phyloP scores from a whole-genome alignment of 192 early-diverging fungal species.

The Coemansia sp. region DNA sequence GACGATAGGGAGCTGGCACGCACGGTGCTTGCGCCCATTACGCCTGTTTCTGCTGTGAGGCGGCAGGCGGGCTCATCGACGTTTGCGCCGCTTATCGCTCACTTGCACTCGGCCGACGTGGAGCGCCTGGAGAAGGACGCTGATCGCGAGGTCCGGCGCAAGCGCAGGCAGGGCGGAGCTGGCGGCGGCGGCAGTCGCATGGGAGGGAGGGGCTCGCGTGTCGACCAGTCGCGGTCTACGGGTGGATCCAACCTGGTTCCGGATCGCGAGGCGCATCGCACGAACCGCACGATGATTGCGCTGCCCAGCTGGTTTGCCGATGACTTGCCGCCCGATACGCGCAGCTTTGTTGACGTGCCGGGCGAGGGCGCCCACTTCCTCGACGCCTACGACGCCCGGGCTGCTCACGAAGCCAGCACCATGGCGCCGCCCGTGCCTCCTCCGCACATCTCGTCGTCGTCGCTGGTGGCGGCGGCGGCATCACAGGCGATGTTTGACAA shows the following conservation, averaged over 20 bases:
- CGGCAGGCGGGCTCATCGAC: constrained; percentile 56
- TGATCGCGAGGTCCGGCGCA: constrained; percentile 79
- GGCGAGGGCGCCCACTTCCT: constrained; percentile 51
- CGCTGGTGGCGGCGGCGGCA: background rate
- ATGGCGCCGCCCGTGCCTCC: constrained; percentile 4
- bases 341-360: constrained; percentile 42
- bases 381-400: constrained; percentile 41
- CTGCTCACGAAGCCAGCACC: constrained; percentile 24
- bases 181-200: background rate
- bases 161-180: constrained; percentile 67
- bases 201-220: background rate
- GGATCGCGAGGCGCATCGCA: constrained; percentile 41
- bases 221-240: background rate
- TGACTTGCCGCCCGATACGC: constrained; percentile 44
- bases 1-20: constrained; percentile 76
- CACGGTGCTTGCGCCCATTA: constrained; percentile 67
- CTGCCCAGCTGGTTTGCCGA: constrained; percentile 48
- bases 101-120: constrained; percentile 67
- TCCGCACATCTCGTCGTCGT: background rate
- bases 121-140: constrained; percentile 83
- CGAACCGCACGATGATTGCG: constrained; percentile 44
- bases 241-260: constrained; percentile 3
- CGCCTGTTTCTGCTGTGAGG: constrained; percentile 22
- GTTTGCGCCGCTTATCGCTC: constrained; percentile 64
- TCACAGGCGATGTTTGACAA: background rate